Conservation (phyloP, 345 rosid genomes). For the Aquilaria malaccensis region DNA sequence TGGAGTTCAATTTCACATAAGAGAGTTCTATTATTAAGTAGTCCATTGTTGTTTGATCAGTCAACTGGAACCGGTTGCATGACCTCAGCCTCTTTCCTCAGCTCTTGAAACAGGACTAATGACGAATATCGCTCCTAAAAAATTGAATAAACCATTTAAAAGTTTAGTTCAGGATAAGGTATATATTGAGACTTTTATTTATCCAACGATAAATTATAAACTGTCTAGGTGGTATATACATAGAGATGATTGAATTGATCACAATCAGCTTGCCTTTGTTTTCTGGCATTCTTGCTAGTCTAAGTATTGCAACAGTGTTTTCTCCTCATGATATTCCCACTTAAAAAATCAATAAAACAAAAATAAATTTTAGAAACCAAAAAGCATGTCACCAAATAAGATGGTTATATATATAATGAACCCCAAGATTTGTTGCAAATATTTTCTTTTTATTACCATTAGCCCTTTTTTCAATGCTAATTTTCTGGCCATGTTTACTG, state of each 20-base stretch:
- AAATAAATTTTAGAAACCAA: too few species aligned
- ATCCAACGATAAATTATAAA: too few species aligned
- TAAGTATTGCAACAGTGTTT: conserved; percentile 82
- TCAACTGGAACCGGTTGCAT: conserved; percentile 93
- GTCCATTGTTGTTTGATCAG: conserved; percentile 11
- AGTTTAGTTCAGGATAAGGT: too few species aligned
- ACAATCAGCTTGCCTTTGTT: conserved; percentile 94
- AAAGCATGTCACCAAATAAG: too few species aligned
- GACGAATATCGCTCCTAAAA: conserved; percentile 90
- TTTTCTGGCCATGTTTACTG: conserved; percentile 91
- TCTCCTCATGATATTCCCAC: conserved; percentile 98
- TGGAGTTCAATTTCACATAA: too few species aligned
- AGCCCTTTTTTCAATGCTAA: conserved; percentile 94
- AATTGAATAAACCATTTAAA: conserved; percentile 86
- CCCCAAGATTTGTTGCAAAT: too few species aligned
- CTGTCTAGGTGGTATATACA: too few species aligned
- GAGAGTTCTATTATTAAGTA: too few species aligned
- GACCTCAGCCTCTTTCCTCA: conserved; percentile 82
- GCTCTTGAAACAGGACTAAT: conserved; percentile 69
- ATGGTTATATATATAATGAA: too few species aligned
- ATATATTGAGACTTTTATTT: too few species aligned
- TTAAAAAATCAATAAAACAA: conserved; percentile 16
- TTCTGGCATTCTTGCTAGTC: conserved; percentile 81
- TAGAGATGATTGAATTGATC: conserved; percentile 34
- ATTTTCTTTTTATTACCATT: conserved; percentile 42